phyloP scores from a whole-genome alignment of 306 rosid species.

The Parietaria judaica region DNA sequence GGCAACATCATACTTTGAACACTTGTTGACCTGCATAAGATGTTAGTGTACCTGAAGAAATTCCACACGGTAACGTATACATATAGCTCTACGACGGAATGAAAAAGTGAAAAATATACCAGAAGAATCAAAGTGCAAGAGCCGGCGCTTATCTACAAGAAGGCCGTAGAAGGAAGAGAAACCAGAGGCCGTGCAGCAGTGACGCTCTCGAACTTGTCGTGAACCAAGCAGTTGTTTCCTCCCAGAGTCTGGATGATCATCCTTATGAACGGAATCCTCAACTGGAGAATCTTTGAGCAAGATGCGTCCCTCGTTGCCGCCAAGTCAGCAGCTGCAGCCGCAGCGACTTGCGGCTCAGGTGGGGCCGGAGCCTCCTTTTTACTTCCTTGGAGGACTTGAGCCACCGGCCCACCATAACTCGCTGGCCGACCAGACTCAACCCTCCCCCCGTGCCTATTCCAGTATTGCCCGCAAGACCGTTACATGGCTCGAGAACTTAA shows the following conservation, averaged over 20 bases:
- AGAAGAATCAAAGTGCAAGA: conserved; percentile 63
- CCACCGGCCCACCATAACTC: conserved; percentile 77
- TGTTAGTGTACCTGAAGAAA: no score
- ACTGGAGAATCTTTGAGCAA: conserved; percentile 61
- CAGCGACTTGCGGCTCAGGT: not conserved
- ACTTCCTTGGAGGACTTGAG: conserved; percentile 69
- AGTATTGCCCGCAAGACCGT: conserved; percentile 38
- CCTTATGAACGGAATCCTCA: conserved; percentile 60
- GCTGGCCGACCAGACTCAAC: conserved; percentile 29
- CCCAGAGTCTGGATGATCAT: conserved; percentile 41
- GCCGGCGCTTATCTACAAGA: conserved; percentile 63
- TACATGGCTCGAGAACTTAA: conserved; percentile 55
- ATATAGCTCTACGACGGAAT: no score
- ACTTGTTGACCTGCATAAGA: no score
- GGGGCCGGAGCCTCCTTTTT: conserved; percentile 5
- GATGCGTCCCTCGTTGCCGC: conserved; percentile 28
- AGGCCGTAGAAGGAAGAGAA: conserved; percentile 35
- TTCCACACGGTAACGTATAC: no score
- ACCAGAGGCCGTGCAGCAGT: conserved; percentile 24
- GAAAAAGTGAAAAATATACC: conserved; percentile 28
- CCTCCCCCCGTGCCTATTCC: conserved; percentile 27
- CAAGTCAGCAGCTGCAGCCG: not conserved
- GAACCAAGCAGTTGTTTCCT: conserved; percentile 18
- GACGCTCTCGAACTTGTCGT: conserved; percentile 29
- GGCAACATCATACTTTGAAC: no score